Evolutionary conservation across 2,329 filamentous ascomycete genomes (phyloP).

Genomic region (Fusarium gaditjirri): DNA sequence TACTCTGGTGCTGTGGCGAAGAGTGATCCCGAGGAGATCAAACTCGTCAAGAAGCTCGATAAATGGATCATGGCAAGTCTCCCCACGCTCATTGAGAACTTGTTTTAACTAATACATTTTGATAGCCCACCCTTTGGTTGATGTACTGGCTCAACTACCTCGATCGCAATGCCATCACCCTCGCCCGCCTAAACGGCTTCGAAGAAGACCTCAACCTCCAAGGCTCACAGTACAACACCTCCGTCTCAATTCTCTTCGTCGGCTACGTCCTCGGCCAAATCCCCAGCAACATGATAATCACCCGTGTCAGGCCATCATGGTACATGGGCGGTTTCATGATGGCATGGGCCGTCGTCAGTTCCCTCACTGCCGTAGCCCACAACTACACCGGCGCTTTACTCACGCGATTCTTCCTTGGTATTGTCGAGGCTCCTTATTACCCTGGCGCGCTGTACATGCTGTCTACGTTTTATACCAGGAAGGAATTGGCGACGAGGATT

Average conservation of each 20-base stretch:
- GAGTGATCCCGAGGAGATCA: constrained; percentile 37
- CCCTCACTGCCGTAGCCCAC: constrained; percentile 53
- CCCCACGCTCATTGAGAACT: rapidly evolving
- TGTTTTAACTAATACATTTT: background rate
- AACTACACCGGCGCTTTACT: constrained; percentile 56
- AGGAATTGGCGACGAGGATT: constrained; percentile 57
- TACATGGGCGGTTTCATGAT: constrained; percentile 55
- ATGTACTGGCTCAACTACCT: constrained; percentile 57
- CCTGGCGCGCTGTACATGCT: constrained; percentile 54
- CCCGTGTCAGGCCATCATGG: constrained; percentile 54
- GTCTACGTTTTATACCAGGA: constrained; percentile 65
- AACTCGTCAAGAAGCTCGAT: constrained; percentile 35
- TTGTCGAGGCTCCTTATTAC: constrained; percentile 56
- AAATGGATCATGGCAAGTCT: constrained; percentile 32
- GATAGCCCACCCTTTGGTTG: constrained; percentile 49
- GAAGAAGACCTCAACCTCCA: constrained; percentile 62
- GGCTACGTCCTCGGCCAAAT: constrained; percentile 51
- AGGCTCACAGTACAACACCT: constrained; percentile 50
- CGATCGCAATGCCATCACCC: constrained; percentile 67
- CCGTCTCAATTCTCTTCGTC: constrained; percentile 51
- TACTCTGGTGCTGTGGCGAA: constrained; percentile 37
- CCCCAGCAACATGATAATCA: constrained; percentile 56
- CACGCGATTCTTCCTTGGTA: constrained; percentile 54
- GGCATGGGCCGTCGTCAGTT: constrained; percentile 54
- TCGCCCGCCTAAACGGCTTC: constrained; percentile 64